Base-by-base conservation (phyloP, 352 stramenopile species). In the Pythium volutum region DNA sequence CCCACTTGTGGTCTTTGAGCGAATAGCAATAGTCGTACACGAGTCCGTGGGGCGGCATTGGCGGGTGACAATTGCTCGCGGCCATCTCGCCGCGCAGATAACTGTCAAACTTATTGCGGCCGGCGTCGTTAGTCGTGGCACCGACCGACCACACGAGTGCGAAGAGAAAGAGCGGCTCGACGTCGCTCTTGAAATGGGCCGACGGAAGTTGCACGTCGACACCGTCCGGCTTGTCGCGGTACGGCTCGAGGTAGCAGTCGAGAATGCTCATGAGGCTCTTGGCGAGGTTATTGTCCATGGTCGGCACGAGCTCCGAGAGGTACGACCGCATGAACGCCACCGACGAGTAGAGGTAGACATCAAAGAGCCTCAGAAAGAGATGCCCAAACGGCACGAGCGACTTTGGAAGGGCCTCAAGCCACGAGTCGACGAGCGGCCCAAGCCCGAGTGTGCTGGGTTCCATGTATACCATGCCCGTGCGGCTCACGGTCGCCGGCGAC, bases 401-500 rank as follows among this genome's bases (percentile, higher is more conserved):
- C 42, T 75, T 81, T 18, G 75, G 81, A 18, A 95, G 69, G 39
- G 81, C 43, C 26, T 93, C 81, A 1, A 98, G 59, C 95, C 95
- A 98, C 23, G 81, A 96, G 54, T 97, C 83, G 0, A 98, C 77
- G 3, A 98, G 62, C 18, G 92, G 77, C 3, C 84, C 85, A 3
- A 95, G 74, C 0, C 95, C 94, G 14, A 98, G 76, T 2, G 89
- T 95, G 27, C 85, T 96, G 0, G 94, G 93, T 62, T 98, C 92
- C 92, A 98, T 98, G 76, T 98, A 98, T 27, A 98, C 96, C 83
- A 98, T 98, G 14, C 95, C 95, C 1, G 95, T 97, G 2, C 95
- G 91, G 46, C 86, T 97, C 11, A 98, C 95, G 3, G 95, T 98
- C 33, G 95, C 95, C 0, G 95, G 95, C 3, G 93, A 98, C 18